phyloP scores from a whole-genome alignment of 2,329 filamentous ascomycete species.

The Arachnopeziza araneosa region DNA sequence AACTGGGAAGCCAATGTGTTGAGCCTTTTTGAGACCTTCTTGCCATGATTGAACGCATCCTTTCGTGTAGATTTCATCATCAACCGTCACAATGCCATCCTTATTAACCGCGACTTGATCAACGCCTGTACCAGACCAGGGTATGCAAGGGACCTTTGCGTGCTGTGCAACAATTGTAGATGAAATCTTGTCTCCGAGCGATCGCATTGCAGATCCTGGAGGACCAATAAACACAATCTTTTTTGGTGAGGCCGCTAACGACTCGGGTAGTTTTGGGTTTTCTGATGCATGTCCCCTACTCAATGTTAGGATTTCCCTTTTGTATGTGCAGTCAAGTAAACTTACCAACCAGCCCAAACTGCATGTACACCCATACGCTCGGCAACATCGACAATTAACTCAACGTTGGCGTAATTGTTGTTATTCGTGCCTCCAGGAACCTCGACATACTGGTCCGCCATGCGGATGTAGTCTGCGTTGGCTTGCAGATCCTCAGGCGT shows the following conservation, averaged over 20 bases:
- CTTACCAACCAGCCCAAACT: conserved; percentile 97
- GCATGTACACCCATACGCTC: conserved; percentile 98
- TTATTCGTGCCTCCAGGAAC: conserved; percentile 98
- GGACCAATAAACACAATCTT: conserved; percentile 99
- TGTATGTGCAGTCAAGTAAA: conserved; percentile 2
- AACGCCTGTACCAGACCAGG: conserved; percentile 97
- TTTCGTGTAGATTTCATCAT: conserved; percentile 77
- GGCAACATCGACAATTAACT: conserved; percentile 96
- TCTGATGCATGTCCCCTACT: conserved; percentile 92
- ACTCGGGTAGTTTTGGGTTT: conserved; percentile 96
- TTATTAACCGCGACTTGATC: conserved; percentile 72
- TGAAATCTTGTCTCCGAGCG: conserved; percentile 98
- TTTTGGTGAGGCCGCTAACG: conserved; percentile 89
- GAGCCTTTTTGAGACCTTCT: conserved; percentile 82
- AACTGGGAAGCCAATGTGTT: conserved; percentile 92
- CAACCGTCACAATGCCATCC: conserved; percentile 85
- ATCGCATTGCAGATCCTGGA: conserved; percentile 96
- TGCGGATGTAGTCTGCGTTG: conserved; percentile 98
- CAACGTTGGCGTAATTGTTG: conserved; percentile 99
- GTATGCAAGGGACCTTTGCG: conserved; percentile 91
- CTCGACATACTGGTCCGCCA: conserved; percentile 99
- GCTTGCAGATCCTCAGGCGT: conserved; percentile 95
- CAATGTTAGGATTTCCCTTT: conserved; percentile 8
- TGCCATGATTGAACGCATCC: conserved; percentile 87
- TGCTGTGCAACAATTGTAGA: conserved; percentile 99